phyloP scores from a whole-genome alignment of 2,329 filamentous ascomycete genomes.

The Claviceps purpurea region DNA sequence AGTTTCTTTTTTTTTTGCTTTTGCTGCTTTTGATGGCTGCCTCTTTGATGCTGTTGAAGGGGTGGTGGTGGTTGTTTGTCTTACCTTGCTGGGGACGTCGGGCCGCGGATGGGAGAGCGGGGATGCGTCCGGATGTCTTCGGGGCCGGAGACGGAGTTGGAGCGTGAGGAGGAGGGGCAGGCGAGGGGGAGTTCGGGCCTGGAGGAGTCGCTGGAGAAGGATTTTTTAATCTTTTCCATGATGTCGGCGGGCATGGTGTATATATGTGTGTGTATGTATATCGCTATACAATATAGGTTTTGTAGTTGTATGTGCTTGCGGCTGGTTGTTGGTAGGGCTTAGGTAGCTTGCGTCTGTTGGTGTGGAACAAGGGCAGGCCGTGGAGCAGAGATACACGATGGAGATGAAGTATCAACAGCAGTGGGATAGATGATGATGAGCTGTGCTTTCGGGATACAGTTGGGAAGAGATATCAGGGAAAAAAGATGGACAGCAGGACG shows the following conservation, averaged over 20 bases:
- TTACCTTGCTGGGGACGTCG: not conserved
- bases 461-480: no score
- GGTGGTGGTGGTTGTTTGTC: not conserved
- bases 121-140: slow-evolving; percentile 1
- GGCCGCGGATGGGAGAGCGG: slow-evolving; percentile 1
- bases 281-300: no score
- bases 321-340: no score
- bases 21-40: not conserved
- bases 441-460: no score
- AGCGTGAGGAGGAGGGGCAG: not conserved
- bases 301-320: no score
- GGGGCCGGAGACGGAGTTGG: slow-evolving; percentile 2
- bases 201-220: slow-evolving; percentile 1
- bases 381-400: no score
- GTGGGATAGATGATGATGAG: no score
- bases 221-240: slow-evolving; percentile 4
- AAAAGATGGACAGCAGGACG: no score
- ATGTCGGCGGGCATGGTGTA: slow-evolving; percentile 1
- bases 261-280: not conserved
- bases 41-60: not conserved
- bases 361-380: no score
- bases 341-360: no score
- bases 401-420: no score
- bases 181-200: slow-evolving; percentile 4
- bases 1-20: not conserved